These are phyloP conservation scores for Verbena officinalis DNA, from an alignment of 257 asterid genomes.

Conservation along the genomic window DNA sequence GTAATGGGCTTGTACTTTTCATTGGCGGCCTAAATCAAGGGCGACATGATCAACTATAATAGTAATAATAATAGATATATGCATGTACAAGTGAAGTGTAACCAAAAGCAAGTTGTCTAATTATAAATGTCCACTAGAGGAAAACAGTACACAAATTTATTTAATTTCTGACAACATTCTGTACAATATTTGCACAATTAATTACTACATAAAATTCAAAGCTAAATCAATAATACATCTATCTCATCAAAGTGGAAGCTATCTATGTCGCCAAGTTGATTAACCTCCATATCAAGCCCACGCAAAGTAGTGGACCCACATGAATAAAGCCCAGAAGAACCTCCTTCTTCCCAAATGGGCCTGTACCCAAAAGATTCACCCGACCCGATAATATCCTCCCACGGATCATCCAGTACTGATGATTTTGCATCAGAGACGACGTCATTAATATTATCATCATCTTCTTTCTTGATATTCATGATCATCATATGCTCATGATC, in stretches of 20 bases:
- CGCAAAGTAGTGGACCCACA: slow-evolving; percentile 27
- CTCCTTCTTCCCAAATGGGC: slow-evolving; percentile 32
- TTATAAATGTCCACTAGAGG: too few relatives aligned
- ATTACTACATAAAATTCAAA: neutral
- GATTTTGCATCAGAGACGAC: slow-evolving; percentile 35
- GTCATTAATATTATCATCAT: slow-evolving; percentile 10
- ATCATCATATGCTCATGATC: neutral
- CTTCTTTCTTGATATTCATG: neutral
- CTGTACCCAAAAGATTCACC: neutral
- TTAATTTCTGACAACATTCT: too few relatives aligned
- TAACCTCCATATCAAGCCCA: slow-evolving; percentile 31
- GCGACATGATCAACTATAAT: too few relatives aligned
- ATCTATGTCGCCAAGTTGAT: slow-evolving; percentile 31
- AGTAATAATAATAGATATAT: too few relatives aligned
- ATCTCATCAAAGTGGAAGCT: slow-evolving; percentile 20
- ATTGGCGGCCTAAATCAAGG: too few relatives aligned
- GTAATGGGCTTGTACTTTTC: too few relatives aligned
- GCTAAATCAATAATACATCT: neutral
- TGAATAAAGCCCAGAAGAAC: slow-evolving; percentile 24
- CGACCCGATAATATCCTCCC: slow-evolving; percentile 28
- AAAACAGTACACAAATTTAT: too few relatives aligned
- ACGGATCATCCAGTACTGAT: slow-evolving; percentile 17
- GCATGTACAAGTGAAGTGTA: too few relatives aligned
- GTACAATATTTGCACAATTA: too few relatives aligned
- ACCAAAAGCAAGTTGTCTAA: too few relatives aligned